phyloP scores from a whole-genome alignment of 164 flowering plant genomes.

The Taxillus chinensis region DNA sequence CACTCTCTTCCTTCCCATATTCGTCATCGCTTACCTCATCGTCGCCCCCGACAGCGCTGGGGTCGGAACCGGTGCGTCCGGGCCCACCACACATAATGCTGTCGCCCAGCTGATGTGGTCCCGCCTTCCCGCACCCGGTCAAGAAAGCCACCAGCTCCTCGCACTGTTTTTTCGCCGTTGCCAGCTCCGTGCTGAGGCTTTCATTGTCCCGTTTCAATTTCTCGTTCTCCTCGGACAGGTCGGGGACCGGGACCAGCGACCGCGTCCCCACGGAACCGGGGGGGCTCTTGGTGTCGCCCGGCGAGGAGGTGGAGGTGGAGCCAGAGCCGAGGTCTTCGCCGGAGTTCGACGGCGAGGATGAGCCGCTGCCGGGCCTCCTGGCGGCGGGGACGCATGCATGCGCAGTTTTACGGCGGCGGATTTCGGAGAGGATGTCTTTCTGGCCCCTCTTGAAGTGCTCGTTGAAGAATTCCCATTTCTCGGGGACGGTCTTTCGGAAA shows the following conservation, averaged over 20 bases:
- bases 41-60: neutral
- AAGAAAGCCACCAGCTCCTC: constrained; percentile 51
- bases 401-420: constrained; percentile 56
- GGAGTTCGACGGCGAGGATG: constrained; percentile 10
- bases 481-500: constrained; percentile 62
- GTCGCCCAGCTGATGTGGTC: constrained; percentile 45
- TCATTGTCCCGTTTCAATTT: constrained; percentile 55
- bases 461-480: constrained; percentile 69
- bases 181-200: constrained; percentile 56
- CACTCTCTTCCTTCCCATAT: constrained; percentile 1
- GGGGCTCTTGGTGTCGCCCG: constrained; percentile 37
- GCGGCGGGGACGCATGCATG: constrained; percentile 4
- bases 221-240: constrained; percentile 65
- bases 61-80: constrained; percentile 7
- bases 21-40: constrained; percentile 12
- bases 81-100: constrained; percentile 33
- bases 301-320: constrained; percentile 46
- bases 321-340: constrained; percentile 53
- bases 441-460: constrained; percentile 48
- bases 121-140: constrained; percentile 41
- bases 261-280: constrained; percentile 36
- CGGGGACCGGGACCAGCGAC: constrained; percentile 22
- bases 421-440: constrained; percentile 36
- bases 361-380: constrained; percentile 14
- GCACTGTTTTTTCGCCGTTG: constrained; percentile 55